Evolutionary conservation across 768 basidiomycete genomes (phyloP).

Genomic region (Trametes cinnabarina): DNA sequence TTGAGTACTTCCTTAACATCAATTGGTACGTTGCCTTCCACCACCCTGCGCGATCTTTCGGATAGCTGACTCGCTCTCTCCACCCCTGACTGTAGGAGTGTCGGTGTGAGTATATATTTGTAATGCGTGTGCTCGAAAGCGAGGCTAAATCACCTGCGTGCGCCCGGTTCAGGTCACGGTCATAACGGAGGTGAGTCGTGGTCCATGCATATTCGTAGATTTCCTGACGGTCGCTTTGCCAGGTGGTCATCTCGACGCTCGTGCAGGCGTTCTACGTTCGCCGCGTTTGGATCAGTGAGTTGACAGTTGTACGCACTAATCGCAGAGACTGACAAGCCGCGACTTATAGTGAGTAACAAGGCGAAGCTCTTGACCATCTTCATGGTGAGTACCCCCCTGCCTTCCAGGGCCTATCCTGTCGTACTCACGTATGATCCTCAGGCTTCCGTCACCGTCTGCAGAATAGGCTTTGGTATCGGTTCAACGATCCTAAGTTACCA

Average conservation of each 20-base stretch:
- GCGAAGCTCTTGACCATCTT: slow-evolving; percentile 1
- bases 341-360: slow-evolving; percentile 11
- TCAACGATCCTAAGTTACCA: slow-evolving; percentile 13
- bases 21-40: slow-evolving; percentile 1
- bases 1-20: slow-evolving; percentile 1
- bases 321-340: background rate
- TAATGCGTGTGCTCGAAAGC: background rate
- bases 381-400: background rate
- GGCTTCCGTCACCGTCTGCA: slow-evolving; percentile 5
- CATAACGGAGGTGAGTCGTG: background rate
- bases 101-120: slow-evolving; percentile 2
- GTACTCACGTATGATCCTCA: background rate
- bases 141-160: background rate
- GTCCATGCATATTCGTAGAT: background rate
- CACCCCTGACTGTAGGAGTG: background rate
- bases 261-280: slow-evolving; percentile 8
- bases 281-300: slow-evolving; percentile 9
- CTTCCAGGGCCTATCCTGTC: background rate
- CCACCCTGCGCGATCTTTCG: background rate
- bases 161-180: background rate
- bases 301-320: too few species aligned
- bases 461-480: slow-evolving; percentile 14
- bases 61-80: background rate
- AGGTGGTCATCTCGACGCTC: slow-evolving; percentile 10
- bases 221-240: background rate